A percentile compares a stretch with the other conserved stretches of the same genome.
These are phyloP conservation scores for Xerocomellus chrysenteron DNA, from an alignment of 768 basidiomycete genomes.

Conservation along the genomic window DNA sequence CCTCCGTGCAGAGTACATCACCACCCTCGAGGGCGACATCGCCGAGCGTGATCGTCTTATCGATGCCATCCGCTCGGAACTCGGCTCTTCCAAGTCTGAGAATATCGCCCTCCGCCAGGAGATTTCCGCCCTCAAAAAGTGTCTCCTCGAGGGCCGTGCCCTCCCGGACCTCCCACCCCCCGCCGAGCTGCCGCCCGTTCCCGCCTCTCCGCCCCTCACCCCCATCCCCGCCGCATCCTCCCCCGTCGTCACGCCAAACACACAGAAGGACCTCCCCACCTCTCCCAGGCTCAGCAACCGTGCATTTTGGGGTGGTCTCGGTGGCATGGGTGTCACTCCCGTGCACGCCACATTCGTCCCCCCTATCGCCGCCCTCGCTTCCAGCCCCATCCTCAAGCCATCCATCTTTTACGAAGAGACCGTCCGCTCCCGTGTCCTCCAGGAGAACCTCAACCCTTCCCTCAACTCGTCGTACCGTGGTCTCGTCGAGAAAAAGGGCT, in stretches of 20 bases:
- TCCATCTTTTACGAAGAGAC: slow-evolving; percentile 34
- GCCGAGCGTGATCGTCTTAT: slow-evolving; percentile 90
- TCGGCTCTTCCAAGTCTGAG: slow-evolving; percentile 76
- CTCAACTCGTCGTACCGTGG: slow-evolving; percentile 21
- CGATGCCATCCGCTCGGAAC: slow-evolving; percentile 80
- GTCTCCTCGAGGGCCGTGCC: slow-evolving; percentile 67
- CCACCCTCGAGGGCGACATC: slow-evolving; percentile 90
- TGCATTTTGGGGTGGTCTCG: slow-evolving; percentile 81
- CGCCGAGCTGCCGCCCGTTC: slow-evolving; percentile 36
- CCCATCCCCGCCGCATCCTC: slow-evolving; percentile 19
- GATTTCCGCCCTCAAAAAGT: slow-evolving; percentile 69
- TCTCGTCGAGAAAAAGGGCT: slow-evolving; percentile 32
- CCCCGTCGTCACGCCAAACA: slow-evolving; percentile 59
- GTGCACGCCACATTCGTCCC: slow-evolving; percentile 85
- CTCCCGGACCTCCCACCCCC: slow-evolving; percentile 47
- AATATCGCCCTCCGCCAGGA: slow-evolving; percentile 82
- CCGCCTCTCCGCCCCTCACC: slow-evolving; percentile 42
- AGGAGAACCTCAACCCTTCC: slow-evolving; percentile 28
- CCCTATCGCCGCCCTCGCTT: slow-evolving; percentile 46
- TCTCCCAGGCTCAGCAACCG: slow-evolving; percentile 52
- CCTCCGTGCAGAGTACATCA: slow-evolving; percentile 74
- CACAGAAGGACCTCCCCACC: slow-evolving; percentile 72
- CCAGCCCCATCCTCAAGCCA: slow-evolving; percentile 29
- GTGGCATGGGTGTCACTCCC: slow-evolving; percentile 72
- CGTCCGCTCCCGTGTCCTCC: slow-evolving; percentile 19